Base-by-base conservation (phyloP, 2,329 filamentous ascomycete species). In the Monilinia vaccinii-corymbosi region DNA sequence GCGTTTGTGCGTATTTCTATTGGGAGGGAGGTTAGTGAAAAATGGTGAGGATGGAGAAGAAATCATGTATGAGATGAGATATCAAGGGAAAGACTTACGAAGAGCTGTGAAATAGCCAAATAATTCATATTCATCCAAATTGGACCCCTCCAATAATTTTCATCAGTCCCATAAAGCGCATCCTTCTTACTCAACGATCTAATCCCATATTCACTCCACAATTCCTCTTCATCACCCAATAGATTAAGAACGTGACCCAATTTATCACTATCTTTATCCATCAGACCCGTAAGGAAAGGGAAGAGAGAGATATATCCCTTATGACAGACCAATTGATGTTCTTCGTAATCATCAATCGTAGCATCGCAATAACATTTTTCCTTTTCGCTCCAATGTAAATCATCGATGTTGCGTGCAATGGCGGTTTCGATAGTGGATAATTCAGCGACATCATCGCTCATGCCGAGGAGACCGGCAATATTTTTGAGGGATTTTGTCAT, bases 71-170 rank as follows among this genome's bases (percentile, higher is more conserved):
- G 25, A 28, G 25, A 28, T n/a, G 25, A 28, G 25, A 28, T 28
- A 28, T 28, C n/a, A 6, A 28, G 25, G 25, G 25, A 28, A 6
- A 28, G 25, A 80, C 87, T 77, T 79, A 92, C 89, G 66, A 86
- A 79, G 34, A 97, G 83, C 70, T 89, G 85, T 66, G 86, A 83
- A 56, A 97, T 76, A 55, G 89, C 85, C 68, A 97, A 78, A 73
- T 96, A 97, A 76, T 97, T 97, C 66, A 97, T 91, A 71, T 94
- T 94, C 71, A 97, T 88, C 93, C 93, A 97, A 28, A 97, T 82
- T 0, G 94, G 91, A 65, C 90, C 89, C 63, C 91, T 83, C 93
- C 94, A 99, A 78, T 99, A 99, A 74, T 99, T 97, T 77, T 99
- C 94, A 2, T 80, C 89, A 0, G 91, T 96, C 45, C 87, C 91